Evolutionary conservation across 1,284 basidiomycete genomes (phyloP).

Genomic region (Agroathelia rolfsii): DNA sequence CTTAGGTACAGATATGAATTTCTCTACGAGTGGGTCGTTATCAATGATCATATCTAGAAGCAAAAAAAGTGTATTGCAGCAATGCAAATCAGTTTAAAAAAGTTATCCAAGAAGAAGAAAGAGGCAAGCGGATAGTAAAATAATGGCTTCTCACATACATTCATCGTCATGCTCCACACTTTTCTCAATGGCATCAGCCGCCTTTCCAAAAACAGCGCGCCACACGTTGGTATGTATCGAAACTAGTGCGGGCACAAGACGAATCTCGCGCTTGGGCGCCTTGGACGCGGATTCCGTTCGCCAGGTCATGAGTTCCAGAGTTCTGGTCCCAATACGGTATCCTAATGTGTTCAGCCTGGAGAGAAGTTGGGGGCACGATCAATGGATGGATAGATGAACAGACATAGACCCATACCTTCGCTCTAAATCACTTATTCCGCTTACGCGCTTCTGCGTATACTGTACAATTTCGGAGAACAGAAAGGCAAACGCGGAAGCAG

Average conservation of each 20-base stretch:
- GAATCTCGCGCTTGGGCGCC: slow-evolving; percentile 79
- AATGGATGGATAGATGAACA: slow-evolving; percentile 7
- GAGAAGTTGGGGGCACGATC: slow-evolving; percentile 8
- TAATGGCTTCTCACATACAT: slow-evolving; percentile 71
- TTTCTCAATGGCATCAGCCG: slow-evolving; percentile 91
- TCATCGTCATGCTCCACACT: slow-evolving; percentile 95
- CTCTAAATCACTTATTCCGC: slow-evolving; percentile 92
- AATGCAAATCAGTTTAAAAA: slow-evolving; percentile 4
- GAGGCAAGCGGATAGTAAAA: slow-evolving; percentile 4
- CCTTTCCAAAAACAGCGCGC: slow-evolving; percentile 86
- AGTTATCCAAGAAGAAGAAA: slow-evolving; percentile 4
- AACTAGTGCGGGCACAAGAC: slow-evolving; percentile 83
- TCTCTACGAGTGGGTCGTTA: slow-evolving; percentile 88
- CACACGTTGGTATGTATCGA: slow-evolving; percentile 90
- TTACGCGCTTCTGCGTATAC: slow-evolving; percentile 92
- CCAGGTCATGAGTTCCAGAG: slow-evolving; percentile 73
- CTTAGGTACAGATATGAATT: slow-evolving; percentile 86
- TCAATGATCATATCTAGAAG: slow-evolving; percentile 99
- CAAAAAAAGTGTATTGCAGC: too few species aligned
- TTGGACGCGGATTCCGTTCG: slow-evolving; percentile 62
- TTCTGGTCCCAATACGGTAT: slow-evolving; percentile 78
- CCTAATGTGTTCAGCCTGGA: slow-evolving; percentile 82
- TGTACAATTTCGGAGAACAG: slow-evolving; percentile 87
- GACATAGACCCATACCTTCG: slow-evolving; percentile 39
- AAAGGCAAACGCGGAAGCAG: slow-evolving; percentile 76